phyloP scores from a whole-genome alignment of 257 asterid species.

The Echium plantagineum region DNA sequence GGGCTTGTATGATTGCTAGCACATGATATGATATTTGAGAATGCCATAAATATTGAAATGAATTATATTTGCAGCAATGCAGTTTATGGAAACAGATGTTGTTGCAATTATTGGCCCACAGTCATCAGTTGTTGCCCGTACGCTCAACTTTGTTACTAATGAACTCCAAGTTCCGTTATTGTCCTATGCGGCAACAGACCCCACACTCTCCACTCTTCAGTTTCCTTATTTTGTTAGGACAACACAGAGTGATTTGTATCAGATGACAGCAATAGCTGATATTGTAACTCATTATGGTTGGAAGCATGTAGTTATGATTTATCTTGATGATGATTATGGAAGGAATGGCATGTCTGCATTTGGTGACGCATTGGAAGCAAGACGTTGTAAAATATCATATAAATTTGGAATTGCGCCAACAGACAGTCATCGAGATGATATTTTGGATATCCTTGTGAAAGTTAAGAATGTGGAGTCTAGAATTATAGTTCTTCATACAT shows the following conservation, averaged over 20 bases:
- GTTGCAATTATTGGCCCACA: conserved; percentile 43
- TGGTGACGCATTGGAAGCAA: conserved; percentile 33
- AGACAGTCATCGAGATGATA: conserved; percentile 10
- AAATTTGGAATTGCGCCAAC: conserved; percentile 35
- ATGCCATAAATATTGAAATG: background rate
- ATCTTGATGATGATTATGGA: conserved; percentile 37
- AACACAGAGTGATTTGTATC: conserved; percentile 32
- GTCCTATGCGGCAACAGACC: conserved; percentile 41
- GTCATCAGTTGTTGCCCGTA: conserved; percentile 40
- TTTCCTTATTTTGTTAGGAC: conserved; percentile 42
- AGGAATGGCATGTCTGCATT: conserved; percentile 37
- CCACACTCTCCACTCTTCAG: conserved; percentile 35
- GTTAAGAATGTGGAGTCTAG: conserved; percentile 34
- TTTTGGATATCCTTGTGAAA: conserved; percentile 37
- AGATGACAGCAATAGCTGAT: conserved; percentile 42
- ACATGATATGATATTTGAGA: too few species aligned
- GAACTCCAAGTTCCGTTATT: conserved; percentile 40
- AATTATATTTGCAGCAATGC: conserved; percentile 24
- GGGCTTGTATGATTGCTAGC: too few species aligned
- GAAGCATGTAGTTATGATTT: conserved; percentile 29
- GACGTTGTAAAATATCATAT: conserved; percentile 26
- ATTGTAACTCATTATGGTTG: conserved; percentile 28
- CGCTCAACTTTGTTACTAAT: conserved; percentile 25
- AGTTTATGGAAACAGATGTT: conserved; percentile 33
- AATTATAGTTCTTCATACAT: conserved; percentile 33